These are phyloP conservation scores for Hanseniaspora uvarum DNA, from an alignment of 1,139 yeast species.

Conservation along the genomic window DNA sequence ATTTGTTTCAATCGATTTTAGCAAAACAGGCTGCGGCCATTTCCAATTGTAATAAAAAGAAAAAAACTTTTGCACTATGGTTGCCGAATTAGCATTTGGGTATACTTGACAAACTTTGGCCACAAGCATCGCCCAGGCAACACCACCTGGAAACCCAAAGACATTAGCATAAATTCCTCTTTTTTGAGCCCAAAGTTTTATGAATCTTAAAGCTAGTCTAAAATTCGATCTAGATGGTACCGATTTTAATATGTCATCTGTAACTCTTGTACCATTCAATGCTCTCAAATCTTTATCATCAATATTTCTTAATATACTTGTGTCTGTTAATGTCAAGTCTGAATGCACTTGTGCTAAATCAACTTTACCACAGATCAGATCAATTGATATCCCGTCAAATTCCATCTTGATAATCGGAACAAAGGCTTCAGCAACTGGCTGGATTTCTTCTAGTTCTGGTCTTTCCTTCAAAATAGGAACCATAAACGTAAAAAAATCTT, in stretches of 20 bases:
- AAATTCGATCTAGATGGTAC: constrained; percentile 92
- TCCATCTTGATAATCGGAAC: constrained; percentile 89
- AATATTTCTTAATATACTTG: constrained; percentile 67
- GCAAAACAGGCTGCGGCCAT: constrained; percentile 96
- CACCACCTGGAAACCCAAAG: constrained; percentile 98
- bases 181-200: constrained; percentile 93
- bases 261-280: constrained; percentile 90
- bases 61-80: constrained; percentile 78
- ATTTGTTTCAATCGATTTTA: constrained; percentile 91
- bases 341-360: constrained; percentile 74
- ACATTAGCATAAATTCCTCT: constrained; percentile 89
- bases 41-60: constrained; percentile 79
- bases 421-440: constrained; percentile 90
- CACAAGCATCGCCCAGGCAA: constrained; percentile 98
- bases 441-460: constrained; percentile 77
- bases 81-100: constrained; percentile 92
- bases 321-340: constrained; percentile 67
- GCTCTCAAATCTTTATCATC: constrained; percentile 87
- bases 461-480: constrained; percentile 54
- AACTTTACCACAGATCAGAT: constrained; percentile 71
- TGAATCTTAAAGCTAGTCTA: constrained; percentile 83
- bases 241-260: constrained; percentile 77
- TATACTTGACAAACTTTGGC: constrained; percentile 93
- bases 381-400: constrained; percentile 81
- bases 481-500: constrained; percentile 77